Evolutionary conservation across 345 rosid species (phyloP).

Genomic region (Citrus sinensis): DNA sequence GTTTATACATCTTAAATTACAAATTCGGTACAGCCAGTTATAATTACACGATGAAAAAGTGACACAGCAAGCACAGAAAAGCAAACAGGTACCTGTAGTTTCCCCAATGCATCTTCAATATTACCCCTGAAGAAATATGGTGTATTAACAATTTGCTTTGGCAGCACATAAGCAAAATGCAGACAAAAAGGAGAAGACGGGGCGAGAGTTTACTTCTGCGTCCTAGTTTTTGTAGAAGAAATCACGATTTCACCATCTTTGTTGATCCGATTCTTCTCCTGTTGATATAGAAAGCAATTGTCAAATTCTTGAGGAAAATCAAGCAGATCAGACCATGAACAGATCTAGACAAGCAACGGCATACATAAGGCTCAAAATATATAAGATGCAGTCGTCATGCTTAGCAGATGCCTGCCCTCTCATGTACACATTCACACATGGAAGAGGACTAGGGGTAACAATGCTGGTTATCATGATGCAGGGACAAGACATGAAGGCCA

Average conservation of each 20-base stretch:
- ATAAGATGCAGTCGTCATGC: not conserved
- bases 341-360: conserved; percentile 4
- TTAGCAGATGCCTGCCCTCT: not conserved
- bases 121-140: conserved; percentile 63
- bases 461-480: not conserved
- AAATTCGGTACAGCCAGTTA: not conserved
- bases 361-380: not conserved
- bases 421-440: not conserved
- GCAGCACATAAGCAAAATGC: not conserved
- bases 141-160: conserved; percentile 12
- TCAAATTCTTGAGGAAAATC: not conserved
- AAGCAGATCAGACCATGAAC: not conserved
- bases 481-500: not conserved
- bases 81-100: conserved; percentile 63
- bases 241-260: conserved; percentile 96
- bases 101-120: conserved; percentile 79
- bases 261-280: conserved; percentile 97
- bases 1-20: not conserved
- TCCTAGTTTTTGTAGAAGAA: conserved; percentile 91
- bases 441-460: not conserved
- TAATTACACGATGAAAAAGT: not conserved
- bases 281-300: conserved; percentile 18
- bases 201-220: conserved; percentile 59
- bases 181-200: conserved; percentile 1
- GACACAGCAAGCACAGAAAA: not conserved